Evolutionary conservation across 495 filamentous ascomycete species (phyloP).

Genomic region (Neurospora sp.): DNA sequence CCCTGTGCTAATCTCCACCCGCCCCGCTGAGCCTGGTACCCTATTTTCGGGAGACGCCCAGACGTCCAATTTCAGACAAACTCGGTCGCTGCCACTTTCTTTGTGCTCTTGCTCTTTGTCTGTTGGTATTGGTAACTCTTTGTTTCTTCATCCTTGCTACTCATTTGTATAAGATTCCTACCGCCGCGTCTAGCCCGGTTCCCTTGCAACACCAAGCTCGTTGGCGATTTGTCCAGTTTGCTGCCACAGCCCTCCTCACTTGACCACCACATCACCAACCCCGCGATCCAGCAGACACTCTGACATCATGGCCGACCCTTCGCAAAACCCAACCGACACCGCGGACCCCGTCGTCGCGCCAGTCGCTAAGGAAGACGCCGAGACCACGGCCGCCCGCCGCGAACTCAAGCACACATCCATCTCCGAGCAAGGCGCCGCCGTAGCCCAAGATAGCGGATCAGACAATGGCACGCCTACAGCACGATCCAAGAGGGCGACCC

Average conservation of each 20-base stretch:
- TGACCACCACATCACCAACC: not conserved
- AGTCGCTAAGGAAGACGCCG: slow-evolving; percentile 37
- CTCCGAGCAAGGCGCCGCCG: slow-evolving; percentile 22
- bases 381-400: slow-evolving; percentile 43
- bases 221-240: not conserved
- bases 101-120: not conserved
- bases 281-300: not conserved
- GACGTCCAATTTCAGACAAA: not conserved
- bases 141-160: not conserved
- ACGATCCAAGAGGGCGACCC: slow-evolving; percentile 12
- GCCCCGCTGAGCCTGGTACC: not conserved
- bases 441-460: slow-evolving; percentile 12
- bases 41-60: not conserved
- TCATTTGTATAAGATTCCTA: not conserved
- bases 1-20: not conserved
- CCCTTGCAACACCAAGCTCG: not conserved
- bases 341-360: slow-evolving; percentile 16
- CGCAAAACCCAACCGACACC: slow-evolving; percentile 23
- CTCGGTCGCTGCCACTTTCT: not conserved
- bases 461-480: not conserved
- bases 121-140: not conserved
- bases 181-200: not conserved
- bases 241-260: not conserved
- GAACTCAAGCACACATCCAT: slow-evolving; percentile 46
- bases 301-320: slow-evolving; percentile 26